Evolutionary conservation across 176 grass and related monocot genomes (phyloP).

Genomic region (Canna indica): DNA sequence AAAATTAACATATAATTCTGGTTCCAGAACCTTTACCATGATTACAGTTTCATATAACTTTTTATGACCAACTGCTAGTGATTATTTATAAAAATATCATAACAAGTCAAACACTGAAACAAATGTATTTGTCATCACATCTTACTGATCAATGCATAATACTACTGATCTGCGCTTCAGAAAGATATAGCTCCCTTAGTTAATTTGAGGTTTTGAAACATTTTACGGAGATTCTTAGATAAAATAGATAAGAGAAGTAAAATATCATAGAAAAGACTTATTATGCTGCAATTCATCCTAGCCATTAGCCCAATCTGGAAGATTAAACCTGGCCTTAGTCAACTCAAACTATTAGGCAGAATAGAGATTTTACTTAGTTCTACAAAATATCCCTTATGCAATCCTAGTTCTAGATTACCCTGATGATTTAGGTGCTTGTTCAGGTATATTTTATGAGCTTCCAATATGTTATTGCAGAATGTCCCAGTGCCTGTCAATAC

Average conservation of each 20-base stretch:
- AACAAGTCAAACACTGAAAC: neutral
- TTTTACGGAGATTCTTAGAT: neutral
- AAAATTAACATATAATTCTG: too few species aligned
- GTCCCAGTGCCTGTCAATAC: constrained; percentile 3
- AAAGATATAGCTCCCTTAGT: neutral
- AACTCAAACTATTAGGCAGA: neutral
- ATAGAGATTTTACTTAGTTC: neutral
- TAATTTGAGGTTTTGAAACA: neutral
- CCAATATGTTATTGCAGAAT: constrained; percentile 1
- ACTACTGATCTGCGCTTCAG: neutral
- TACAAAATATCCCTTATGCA: neutral
- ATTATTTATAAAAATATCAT: too few species aligned
- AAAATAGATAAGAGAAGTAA: neutral
- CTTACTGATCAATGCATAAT: neutral
- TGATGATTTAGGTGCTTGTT: too few species aligned
- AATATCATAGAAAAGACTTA: neutral
- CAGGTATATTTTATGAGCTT: neutral
- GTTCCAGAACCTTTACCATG: too few species aligned
- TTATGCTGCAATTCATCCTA: neutral
- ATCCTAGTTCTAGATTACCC: neutral
- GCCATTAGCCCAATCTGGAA: neutral
- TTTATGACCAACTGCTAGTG: too few species aligned
- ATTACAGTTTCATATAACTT: too few species aligned
- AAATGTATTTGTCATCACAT: neutral
- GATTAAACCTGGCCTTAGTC: neutral